phyloP scores from a whole-genome alignment of 2,329 filamentous ascomycete genomes.

The Drechmeria coniospora region DNA sequence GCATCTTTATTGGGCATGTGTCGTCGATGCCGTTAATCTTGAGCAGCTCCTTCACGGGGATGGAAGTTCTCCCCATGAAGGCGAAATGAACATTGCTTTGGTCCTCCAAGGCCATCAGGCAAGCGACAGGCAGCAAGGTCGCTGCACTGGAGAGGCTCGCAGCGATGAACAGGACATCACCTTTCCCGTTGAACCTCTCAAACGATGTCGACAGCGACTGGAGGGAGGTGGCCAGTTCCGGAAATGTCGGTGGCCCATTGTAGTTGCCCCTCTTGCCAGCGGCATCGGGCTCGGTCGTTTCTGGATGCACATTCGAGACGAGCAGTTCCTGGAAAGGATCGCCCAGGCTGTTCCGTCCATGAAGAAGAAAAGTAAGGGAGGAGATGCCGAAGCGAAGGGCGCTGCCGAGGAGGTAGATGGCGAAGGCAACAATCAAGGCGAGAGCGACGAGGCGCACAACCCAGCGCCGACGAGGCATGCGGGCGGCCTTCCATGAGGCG shows the following conservation, averaged over 20 bases:
- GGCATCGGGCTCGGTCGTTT: background rate
- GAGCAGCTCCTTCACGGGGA: constrained; percentile 53
- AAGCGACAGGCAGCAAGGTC: constrained; percentile 64
- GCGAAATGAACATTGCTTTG: constrained; percentile 69
- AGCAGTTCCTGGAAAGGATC: no score
- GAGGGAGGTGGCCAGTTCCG: constrained; percentile 46
- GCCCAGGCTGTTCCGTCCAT: no score
- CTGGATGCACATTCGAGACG: no score
- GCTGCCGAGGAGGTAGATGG: constrained; percentile 33
- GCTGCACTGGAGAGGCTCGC: constrained; percentile 60
- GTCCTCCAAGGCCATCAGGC: constrained; percentile 60
- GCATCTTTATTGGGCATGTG: constrained; percentile 48
- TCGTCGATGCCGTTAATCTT: constrained; percentile 66
- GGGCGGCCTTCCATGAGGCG: constrained; percentile 24
- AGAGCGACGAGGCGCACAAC: constrained; percentile 36
- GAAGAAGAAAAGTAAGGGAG: no score
- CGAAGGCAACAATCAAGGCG: constrained; percentile 27
- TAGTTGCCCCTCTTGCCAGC: constrained; percentile 28
- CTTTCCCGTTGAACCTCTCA: constrained; percentile 37
- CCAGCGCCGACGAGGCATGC: constrained; percentile 33
- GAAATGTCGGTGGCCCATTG: constrained; percentile 56
- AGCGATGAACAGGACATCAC: constrained; percentile 66
- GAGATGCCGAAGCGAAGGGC: constrained; percentile 11
- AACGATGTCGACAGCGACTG: constrained; percentile 39
- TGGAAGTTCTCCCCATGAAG: constrained; percentile 56